Evolutionary conservation across 257 asterid species (phyloP), one percentile per base, ranked within the genome.

Genomic region (Striga asiatica): DNA sequence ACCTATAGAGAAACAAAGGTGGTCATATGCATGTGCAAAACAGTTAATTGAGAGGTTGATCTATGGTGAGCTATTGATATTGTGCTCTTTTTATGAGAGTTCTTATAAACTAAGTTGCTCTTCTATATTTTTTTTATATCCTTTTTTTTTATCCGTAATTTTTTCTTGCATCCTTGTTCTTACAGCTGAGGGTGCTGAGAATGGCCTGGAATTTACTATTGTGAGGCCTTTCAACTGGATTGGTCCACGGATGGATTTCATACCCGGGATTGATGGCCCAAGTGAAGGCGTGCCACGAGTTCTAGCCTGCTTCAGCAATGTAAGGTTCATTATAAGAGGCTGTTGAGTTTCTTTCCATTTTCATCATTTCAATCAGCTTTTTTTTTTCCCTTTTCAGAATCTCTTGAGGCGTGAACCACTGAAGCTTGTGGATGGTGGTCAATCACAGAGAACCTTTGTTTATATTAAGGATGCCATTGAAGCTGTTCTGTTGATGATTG

Each of bases 171-270:
- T 43, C 38, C 46, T 60, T 61, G 42, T 62, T 41, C 50, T n/a
- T 65, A 68, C 79, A 89, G 98, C 98, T 38, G 98, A 89, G 88
- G 98, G 96, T 54, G 95, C 98, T 16, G 98, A 89, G 79, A 89
- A 86, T 52, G 96, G 94, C 50, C 93, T 89, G 43, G 94, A 86
- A 21, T 89, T 89, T 67, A 78, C 96, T 46, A 89, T 89, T 64
- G 98, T 89, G 68, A 80, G 98, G 71, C 98, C 98, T 51, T 89
- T 89, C 73, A 89, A 89, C 73, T 89, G 98, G 98, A 89, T 89
- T 71, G 98, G 98, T 58, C 98, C 98, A 47, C 78, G 98, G 62
- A 86, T 89, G 98, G 96, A 89, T 68, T 89, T 89, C 80, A 89
- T 89, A 0, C 98, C 96, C 13, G 98, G 98, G 24, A 74, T 89